phyloP scores from a whole-genome alignment of 371 early-diverging fungal species.

The Actinomortierella ambigua region DNA sequence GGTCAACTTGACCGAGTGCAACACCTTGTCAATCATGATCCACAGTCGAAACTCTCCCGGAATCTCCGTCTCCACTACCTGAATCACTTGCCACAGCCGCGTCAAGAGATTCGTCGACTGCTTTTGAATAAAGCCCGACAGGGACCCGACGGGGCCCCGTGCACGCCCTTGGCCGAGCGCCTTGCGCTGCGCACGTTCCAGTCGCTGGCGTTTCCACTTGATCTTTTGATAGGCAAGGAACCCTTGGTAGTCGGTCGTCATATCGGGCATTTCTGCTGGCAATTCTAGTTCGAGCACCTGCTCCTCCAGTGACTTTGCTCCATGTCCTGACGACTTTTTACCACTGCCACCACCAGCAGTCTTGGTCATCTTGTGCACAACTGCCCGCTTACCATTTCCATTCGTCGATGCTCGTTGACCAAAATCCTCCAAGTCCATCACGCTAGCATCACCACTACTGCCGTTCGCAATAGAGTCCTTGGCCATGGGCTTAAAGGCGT shows the following conservation, averaged over 20 bases:
- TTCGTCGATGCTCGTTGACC: conserved; percentile 12
- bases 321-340: not conserved
- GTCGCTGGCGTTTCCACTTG: conserved; percentile 70
- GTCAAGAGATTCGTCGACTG: conserved; percentile 47
- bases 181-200: conserved; percentile 54
- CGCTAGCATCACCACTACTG: not conserved
- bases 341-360: not conserved
- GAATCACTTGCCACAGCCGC: conserved; percentile 83
- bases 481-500: conserved; percentile 66
- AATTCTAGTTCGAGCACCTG: conserved; percentile 48
- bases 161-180: conserved; percentile 30
- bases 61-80: conserved; percentile 80
- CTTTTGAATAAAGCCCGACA: conserved; percentile 45
- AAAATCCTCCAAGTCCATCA: conserved; percentile 69
- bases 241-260: conserved; percentile 58
- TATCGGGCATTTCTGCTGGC: conserved; percentile 57
- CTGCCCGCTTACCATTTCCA: conserved; percentile 7
- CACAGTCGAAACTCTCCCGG: conserved; percentile 89
- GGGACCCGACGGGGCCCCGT: conserved; percentile 59
- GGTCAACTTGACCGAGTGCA: conserved; percentile 72
- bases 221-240: conserved; percentile 76
- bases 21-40: conserved; percentile 72
- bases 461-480: conserved; percentile 27
- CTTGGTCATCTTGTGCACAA: conserved; percentile 36
- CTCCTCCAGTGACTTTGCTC: conserved; percentile 22